phyloP scores from a whole-genome alignment of 805 yeast genomes.

The Clavispora vitiphila region DNA sequence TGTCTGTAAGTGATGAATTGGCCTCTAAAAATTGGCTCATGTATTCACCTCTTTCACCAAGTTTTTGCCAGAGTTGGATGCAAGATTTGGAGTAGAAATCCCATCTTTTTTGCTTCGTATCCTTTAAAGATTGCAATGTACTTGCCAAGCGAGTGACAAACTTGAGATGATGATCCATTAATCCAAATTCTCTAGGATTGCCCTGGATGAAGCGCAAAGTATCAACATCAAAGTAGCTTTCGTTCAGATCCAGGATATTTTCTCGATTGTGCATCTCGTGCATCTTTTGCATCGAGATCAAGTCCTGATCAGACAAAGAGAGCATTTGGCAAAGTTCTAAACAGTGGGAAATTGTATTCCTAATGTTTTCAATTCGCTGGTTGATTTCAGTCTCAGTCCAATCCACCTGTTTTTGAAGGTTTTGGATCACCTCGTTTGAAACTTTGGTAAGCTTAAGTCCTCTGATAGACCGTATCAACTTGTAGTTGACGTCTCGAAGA shows the following conservation, averaged over 20 bases:
- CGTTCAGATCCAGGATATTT: slow-evolving; percentile 14
- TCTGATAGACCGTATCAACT: slow-evolving; percentile 31
- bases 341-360: slow-evolving; percentile 19
- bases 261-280: slow-evolving; percentile 13
- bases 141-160: slow-evolving; percentile 28
- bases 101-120: slow-evolving; percentile 32
- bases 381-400: slow-evolving; percentile 22
- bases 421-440: slow-evolving; percentile 23
- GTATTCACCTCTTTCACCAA: slow-evolving; percentile 43
- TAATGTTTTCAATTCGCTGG: slow-evolving; percentile 20
- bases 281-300: slow-evolving; percentile 29
- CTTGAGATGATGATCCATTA: slow-evolving; percentile 29
- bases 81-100: slow-evolving; percentile 38
- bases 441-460: slow-evolving; percentile 33
- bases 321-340: slow-evolving; percentile 22
- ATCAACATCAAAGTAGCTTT: slow-evolving; percentile 33
- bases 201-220: slow-evolving; percentile 30
- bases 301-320: slow-evolving; percentile 29
- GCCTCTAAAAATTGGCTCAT: slow-evolving; percentile 38
- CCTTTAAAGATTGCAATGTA: slow-evolving; percentile 28
- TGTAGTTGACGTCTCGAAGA: slow-evolving; percentile 34
- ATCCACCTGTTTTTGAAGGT: slow-evolving; percentile 22
- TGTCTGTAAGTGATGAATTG: slow-evolving; percentile 44
- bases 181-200: slow-evolving; percentile 38
- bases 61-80: slow-evolving; percentile 49